Percentiles rank a stretch among this genome's conserved stretches.
These are phyloP conservation scores for Candida endomychidarum DNA, from an alignment of 805 yeast genomes.

Conservation along the genomic window DNA sequence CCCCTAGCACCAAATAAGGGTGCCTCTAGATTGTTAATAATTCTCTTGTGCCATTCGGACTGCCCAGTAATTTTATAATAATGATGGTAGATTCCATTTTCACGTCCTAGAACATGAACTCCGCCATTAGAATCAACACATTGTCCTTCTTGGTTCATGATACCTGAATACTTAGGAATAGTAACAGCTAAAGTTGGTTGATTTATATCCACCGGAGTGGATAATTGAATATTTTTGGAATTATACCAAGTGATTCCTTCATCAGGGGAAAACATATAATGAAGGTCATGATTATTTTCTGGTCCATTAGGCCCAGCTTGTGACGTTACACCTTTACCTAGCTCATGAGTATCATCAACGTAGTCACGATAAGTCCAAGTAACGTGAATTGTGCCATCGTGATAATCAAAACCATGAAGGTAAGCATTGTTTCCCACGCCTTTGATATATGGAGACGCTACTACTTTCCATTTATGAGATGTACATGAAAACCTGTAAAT, in stretches of 20 bases:
- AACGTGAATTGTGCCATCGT: constrained; percentile 13
- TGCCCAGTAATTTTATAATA: constrained; percentile 8
- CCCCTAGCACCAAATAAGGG: constrained; percentile 10
- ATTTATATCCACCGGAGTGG: constrained; percentile 11
- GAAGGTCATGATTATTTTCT: constrained; percentile 20
- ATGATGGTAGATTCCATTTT: constrained; percentile 15
- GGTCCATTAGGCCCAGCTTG: constrained; percentile 23
- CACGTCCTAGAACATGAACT: constrained; percentile 18
- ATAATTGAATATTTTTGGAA: constrained; percentile 7
- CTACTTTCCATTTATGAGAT: constrained; percentile 12
- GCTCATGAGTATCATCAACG: constrained; percentile 16
- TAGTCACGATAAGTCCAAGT: constrained; percentile 21
- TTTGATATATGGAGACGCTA: constrained; percentile 13
- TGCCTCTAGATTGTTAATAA: constrained; percentile 2
- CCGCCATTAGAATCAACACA: constrained; percentile 15
- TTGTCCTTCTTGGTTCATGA: constrained; percentile 23
- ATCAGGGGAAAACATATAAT: constrained; percentile 19
- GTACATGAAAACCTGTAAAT: constrained; percentile 12
- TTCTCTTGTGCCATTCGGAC: constrained; percentile 5
- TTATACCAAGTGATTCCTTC: constrained; percentile 18
- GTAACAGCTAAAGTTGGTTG: constrained; percentile 3
- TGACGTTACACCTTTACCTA: constrained; percentile 1
- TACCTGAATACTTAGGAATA: constrained; percentile 16
- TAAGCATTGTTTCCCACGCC: constrained; percentile 20
- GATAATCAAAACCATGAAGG: constrained; percentile 18